phyloP scores from a whole-genome alignment of 768 basidiomycete genomes.

The Tephrocybe sp. region DNA sequence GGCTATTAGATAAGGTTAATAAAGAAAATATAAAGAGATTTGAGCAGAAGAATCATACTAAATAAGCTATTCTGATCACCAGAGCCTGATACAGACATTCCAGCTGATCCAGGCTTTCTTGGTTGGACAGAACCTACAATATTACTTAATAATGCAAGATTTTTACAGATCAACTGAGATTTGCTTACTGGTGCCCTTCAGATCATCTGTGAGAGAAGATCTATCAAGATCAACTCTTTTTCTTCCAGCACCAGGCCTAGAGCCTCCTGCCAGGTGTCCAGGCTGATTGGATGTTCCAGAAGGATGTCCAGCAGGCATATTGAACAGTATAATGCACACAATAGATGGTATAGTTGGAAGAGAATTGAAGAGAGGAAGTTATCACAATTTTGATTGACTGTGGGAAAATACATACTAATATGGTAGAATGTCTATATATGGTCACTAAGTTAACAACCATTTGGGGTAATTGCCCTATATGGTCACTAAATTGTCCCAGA shows the following conservation, averaged over 20 bases:
- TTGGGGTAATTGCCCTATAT: no score
- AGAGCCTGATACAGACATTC: neutral
- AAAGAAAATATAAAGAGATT: neutral
- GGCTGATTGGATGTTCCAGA: slow-evolving; percentile 8
- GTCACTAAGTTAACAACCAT: no score
- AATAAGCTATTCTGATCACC: neutral
- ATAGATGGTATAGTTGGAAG: neutral
- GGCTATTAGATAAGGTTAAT: no score
- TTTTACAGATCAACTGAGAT: no score
- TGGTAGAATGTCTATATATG: no score
- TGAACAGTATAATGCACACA: neutral
- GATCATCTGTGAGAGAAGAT: no score
- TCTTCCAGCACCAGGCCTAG: slow-evolving; percentile 10
- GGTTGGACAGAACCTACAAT: no score
- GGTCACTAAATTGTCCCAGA: no score
- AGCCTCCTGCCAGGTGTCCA: slow-evolving; percentile 13
- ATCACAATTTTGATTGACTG: no score
- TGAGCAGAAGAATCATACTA: neutral
- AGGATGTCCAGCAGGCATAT: slow-evolving; percentile 10
- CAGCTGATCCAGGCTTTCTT: neutral
- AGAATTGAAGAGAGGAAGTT: neutral
- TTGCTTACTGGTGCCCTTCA: neutral
- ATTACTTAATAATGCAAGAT: no score
- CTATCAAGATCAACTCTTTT: neutral
- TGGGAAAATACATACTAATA: no score